phyloP scores from a whole-genome alignment of 1,139 yeast genomes.

The Kodamaea plutei region DNA sequence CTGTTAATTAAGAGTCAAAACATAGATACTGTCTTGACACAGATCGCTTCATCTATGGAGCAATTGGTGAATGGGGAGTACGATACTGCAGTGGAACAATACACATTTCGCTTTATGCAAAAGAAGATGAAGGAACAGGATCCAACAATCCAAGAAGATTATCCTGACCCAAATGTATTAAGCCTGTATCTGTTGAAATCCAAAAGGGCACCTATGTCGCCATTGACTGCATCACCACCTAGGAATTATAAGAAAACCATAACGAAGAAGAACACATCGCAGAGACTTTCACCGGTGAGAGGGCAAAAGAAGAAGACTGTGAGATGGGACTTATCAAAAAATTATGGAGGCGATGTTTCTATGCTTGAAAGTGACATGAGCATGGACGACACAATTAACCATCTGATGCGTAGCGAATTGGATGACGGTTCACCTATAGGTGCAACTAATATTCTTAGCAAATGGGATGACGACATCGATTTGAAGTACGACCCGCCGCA shows the following conservation, averaged over 20 bases:
- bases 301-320: constrained; percentile 24
- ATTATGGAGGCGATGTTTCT: constrained; percentile 19
- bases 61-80: constrained; percentile 35
- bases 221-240: constrained; percentile 28
- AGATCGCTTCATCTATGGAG: constrained; percentile 18
- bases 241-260: constrained; percentile 19
- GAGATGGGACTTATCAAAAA: constrained; percentile 30
- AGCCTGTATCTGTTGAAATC: constrained; percentile 11
- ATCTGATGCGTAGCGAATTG: constrained; percentile 18
- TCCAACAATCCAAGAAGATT: background rate
- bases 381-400: constrained; percentile 16
- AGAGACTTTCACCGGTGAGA: constrained; percentile 14
- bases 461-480: constrained; percentile 26
- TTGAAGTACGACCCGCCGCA: constrained; percentile 27
- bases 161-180: background rate
- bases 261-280: constrained; percentile 14
- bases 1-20: background rate
- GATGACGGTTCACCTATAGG: constrained; percentile 29
- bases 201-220: constrained; percentile 29
- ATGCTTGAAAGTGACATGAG: constrained; percentile 26
- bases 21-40: constrained; percentile 3
- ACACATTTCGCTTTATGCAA: constrained; percentile 29
- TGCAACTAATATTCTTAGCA: constrained; percentile 8
- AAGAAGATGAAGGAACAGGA: constrained; percentile 17
- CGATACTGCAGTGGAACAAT: constrained; percentile 31